phyloP scores from a whole-genome alignment of 164 flowering plant genomes.

The Chimonanthus praecox region DNA sequence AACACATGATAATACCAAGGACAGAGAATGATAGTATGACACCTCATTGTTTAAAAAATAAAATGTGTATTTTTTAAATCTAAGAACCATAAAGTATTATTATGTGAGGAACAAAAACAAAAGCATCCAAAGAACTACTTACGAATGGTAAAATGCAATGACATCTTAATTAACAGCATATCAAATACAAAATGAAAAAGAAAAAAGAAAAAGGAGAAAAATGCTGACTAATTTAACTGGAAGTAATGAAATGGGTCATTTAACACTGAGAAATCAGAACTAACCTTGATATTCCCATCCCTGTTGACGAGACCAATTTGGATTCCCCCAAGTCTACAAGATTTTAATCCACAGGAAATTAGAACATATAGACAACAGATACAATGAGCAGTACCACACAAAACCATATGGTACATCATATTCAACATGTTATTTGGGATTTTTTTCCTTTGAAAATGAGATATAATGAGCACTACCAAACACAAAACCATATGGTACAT shows the following conservation, averaged over 20 bases:
- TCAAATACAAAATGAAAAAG: no score
- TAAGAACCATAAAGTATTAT: background rate
- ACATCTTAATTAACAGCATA: no score
- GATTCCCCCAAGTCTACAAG: constrained; percentile 60
- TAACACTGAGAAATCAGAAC: background rate
- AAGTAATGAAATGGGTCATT: background rate
- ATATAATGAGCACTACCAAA: background rate
- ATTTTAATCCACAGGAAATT: background rate
- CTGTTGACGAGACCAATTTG: constrained; percentile 54
- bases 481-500: background rate
- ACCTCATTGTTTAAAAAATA: background rate
- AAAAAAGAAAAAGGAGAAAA: background rate
- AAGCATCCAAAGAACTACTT: background rate
- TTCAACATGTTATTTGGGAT: background rate
- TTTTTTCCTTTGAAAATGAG: background rate
- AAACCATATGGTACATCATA: background rate
- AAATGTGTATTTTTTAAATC: background rate
- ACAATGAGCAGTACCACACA: background rate
- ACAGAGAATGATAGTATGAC: background rate
- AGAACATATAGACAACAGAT: background rate
- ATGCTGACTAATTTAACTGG: background rate
- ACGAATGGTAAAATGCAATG: no score
- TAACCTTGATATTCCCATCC: constrained; percentile 61
- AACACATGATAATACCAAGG: no score
- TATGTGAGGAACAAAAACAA: background rate